Evolutionary conservation across 768 basidiomycete species (phyloP).

Genomic region (Pleurotus ostreatus): DNA sequence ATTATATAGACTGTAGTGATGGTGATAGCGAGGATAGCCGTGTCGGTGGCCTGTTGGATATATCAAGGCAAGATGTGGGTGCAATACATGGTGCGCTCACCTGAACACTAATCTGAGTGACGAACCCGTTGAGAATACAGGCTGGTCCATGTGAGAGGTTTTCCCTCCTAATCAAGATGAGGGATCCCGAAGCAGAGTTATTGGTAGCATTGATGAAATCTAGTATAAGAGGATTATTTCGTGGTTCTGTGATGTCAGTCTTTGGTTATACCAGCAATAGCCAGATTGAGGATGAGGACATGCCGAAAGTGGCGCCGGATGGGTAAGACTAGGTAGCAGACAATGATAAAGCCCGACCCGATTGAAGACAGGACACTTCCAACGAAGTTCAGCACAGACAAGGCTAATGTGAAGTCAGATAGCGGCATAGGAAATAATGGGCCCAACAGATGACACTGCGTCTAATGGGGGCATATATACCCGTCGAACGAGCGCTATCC

Average conservation of each 20-base stretch:
- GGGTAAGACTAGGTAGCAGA: slow-evolving; percentile 11
- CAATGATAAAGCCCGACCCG: slow-evolving; percentile 10
- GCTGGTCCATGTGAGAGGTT: background rate
- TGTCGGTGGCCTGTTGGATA: slow-evolving; percentile 12
- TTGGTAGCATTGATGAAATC: slow-evolving; percentile 12
- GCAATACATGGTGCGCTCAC: background rate
- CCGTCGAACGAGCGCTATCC: too few species aligned
- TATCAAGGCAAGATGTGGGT: background rate
- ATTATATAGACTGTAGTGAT: slow-evolving; percentile 12
- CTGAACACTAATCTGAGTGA: slow-evolving; percentile 3
- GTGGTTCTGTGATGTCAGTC: background rate
- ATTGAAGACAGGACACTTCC: slow-evolving; percentile 10
- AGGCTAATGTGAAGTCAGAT: background rate
- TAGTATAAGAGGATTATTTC: background rate
- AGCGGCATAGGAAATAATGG: background rate
- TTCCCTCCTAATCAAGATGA: slow-evolving; percentile 2
- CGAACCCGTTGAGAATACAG: background rate
- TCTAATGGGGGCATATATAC: too few species aligned
- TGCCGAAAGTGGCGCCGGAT: slow-evolving; percentile 11
- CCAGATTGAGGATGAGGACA: slow-evolving; percentile 11
- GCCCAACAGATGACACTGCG: too few species aligned
- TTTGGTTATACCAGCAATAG: slow-evolving; percentile 3
- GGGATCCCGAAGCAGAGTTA: slow-evolving; percentile 10
- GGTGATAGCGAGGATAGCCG: slow-evolving; percentile 12
- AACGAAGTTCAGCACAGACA: background rate